Base-by-base conservation (phyloP, 345 rosid genomes). In the Eucalyptus pumila region DNA sequence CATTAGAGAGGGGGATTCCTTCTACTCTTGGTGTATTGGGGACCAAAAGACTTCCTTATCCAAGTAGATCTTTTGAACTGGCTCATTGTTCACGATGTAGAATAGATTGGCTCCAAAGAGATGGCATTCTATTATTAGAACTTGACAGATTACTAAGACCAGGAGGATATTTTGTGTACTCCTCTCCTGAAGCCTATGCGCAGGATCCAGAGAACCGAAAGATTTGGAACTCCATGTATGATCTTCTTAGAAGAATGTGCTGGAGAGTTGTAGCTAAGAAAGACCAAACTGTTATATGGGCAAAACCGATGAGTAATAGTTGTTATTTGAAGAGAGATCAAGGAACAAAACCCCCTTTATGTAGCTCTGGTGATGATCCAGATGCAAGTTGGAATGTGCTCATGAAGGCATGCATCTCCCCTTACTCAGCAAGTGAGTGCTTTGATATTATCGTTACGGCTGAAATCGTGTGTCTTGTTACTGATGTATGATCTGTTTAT, bases 21-120 rank as follows among this genome's bases (percentile, higher is more conserved):
- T 94, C 99, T 11, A 92, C 97, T 45, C 98, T 98, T 52, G 99
- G 99, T 90, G 99, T 98, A 23, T 93, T 98, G 92, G 99, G 97
- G 89, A 98, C 99, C 69, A 98, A 96, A 92, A 94, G 98, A 80
- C 98, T 97, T 92, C 99, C 99, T 37, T 98, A 96, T 92, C 99
- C 99, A 40, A 97, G 99, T 88, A 94, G 98, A 91, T 96, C 99
- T n/a, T 98, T 97, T 93, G 99, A 98, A 88, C 92, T 98, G 85
- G 99, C 96, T 89, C 99, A 98, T 91, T 98, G 99, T 91, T 98
- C 99, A 32, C 92, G 99, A 88, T 98, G 99, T 90, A 92, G 99
- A 80, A 98, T 98, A 89, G 99, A 98, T 92, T 98, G 99, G 99
- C 98, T 96, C 90, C 98, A 97, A 90, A 94, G 99, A 93, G 97